Percentiles rank a stretch among this genome's conserved stretches.
phyloP scores from a whole-genome alignment of 768 basidiomycete species.

The Leccinum subgranulosum region DNA sequence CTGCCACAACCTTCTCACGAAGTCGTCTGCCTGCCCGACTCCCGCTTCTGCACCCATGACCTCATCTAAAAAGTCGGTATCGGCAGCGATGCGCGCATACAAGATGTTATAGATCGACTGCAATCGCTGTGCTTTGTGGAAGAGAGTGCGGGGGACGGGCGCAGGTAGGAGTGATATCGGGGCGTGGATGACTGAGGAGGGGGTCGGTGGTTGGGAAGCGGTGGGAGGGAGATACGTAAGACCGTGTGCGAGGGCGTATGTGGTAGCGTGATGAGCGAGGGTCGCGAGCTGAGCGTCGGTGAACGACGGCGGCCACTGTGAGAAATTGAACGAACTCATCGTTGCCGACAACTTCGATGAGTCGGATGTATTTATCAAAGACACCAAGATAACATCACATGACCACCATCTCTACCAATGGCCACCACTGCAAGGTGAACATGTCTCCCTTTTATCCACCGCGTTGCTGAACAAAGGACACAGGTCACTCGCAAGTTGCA shows the following conservation, averaged over 20 bases:
- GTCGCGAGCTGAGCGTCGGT: conserved; percentile 53
- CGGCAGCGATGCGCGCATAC: conserved; percentile 80
- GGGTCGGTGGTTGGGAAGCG: conserved; percentile 42
- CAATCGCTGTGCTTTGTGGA: conserved; percentile 58
- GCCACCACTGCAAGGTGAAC: conserved; percentile 20
- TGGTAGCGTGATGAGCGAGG: conserved; percentile 65
- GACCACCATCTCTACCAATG: conserved; percentile 2
- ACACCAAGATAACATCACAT: background rate
- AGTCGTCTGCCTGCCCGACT: conserved; percentile 80
- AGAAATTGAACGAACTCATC: conserved; percentile 42
- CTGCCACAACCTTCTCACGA: conserved; percentile 82
- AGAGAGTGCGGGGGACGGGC: conserved; percentile 74
- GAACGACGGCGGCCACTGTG: conserved; percentile 74
- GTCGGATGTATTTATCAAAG: background rate
- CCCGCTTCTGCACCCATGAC: conserved; percentile 80
- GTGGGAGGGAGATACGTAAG: conserved; percentile 74
- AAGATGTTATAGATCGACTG: conserved; percentile 81
- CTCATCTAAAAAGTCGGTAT: conserved; percentile 74
- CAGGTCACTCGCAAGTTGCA: conserved; percentile 61
- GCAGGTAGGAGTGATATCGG: conserved; percentile 87
- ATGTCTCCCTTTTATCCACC: fast-evolving
- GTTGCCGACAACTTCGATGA: background rate
- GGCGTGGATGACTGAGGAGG: conserved; percentile 82
- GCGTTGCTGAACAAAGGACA: background rate
- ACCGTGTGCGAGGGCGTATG: conserved; percentile 82